Evolutionary conservation across 2,329 filamentous ascomycete species (phyloP).

Genomic region (Bipolaris bicolor): DNA sequence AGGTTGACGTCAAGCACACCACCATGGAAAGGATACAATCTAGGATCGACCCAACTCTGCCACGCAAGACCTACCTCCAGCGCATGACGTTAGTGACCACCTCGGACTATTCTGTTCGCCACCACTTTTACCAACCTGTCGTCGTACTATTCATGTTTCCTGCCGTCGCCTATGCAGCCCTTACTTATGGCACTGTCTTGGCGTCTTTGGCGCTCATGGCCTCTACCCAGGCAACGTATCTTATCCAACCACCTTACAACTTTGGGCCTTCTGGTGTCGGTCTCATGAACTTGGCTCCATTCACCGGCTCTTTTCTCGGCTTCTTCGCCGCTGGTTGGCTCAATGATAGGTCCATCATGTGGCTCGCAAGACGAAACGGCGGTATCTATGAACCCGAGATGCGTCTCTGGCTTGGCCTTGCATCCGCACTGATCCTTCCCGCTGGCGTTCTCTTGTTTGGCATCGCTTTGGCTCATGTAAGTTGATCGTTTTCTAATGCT

Average conservation of each 20-base stretch:
- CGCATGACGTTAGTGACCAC: slow-evolving; percentile 48
- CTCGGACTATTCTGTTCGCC: slow-evolving; percentile 29
- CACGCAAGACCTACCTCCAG: slow-evolving; percentile 53
- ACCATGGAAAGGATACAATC: slow-evolving; percentile 15
- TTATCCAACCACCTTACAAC: slow-evolving; percentile 51
- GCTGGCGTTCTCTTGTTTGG: slow-evolving; percentile 51
- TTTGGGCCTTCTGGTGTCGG: slow-evolving; percentile 50
- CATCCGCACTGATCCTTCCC: slow-evolving; percentile 41
- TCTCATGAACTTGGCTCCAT: slow-evolving; percentile 48
- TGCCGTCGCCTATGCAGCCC: slow-evolving; percentile 47
- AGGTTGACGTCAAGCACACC: slow-evolving; percentile 8
- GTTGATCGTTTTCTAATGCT: slow-evolving; percentile 3
- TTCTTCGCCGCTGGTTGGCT: slow-evolving; percentile 27
- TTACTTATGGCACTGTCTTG: slow-evolving; percentile 44
- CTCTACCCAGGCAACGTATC: slow-evolving; percentile 45
- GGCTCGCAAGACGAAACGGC: slow-evolving; percentile 44
- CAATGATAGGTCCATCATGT: slow-evolving; percentile 36
- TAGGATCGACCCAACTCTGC: slow-evolving; percentile 39
- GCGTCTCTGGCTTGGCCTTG: slow-evolving; percentile 50
- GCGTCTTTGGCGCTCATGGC: slow-evolving; percentile 50
- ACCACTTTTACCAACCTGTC: slow-evolving; percentile 48
- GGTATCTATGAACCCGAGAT: slow-evolving; percentile 56
- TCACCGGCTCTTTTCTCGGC: slow-evolving; percentile 51
- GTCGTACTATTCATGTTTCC: slow-evolving; percentile 49
- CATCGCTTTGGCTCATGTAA: slow-evolving; percentile 31